Base-by-base conservation (phyloP, 1,284 basidiomycete genomes). In the Mixia osmundae region DNA sequence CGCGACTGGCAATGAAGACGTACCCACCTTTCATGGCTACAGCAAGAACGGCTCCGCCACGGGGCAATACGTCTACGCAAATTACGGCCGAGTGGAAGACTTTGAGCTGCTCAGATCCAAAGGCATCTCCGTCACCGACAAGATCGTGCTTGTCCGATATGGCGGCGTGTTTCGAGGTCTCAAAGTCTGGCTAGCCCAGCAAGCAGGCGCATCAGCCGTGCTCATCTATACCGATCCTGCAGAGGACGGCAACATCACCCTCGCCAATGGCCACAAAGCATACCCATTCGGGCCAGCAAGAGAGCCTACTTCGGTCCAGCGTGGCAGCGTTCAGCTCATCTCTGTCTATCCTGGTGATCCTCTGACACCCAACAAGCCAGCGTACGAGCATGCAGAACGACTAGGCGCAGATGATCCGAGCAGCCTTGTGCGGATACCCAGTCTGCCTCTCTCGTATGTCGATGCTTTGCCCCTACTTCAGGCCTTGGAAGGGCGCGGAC, bases 161-260 rank as follows among this genome's bases (percentile, higher is more conserved):
- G 85, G 82, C 10, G 54, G 55, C 16, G 54, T 68, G 39, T 80
- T 80, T 63, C 72, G 87, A 45, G 89, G 87, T 11, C 62, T 95
- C 25, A 63, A 82, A 68, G 63, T 82, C 37, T 68, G 77, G 59
- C 68, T 71, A 1, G 80, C 83, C 2, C 67, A 83, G 49, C 77
- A 83, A 44, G 69, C 70, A 3, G 85, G 85, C 15, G 80, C 63
- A 0, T 44, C 29, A 38, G 57, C 52, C 8, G 52, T 54, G 26
- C 48, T 69, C 38, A 85, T 94, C 48, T 95, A 82, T 58, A 71
- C 71, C 11, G 87, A 94, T 57, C 76, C 77, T 10, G 71, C 71
- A 37, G 82, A 91, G 51, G 83, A 94, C 50, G 82, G 82, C 15
- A 66, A 64, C 27, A 71, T 48, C 11, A 45, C 40, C 2, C 27